Evolutionary conservation across 495 filamentous ascomycete genomes (phyloP).

Genomic region (Gamarada debralockiae): DNA sequence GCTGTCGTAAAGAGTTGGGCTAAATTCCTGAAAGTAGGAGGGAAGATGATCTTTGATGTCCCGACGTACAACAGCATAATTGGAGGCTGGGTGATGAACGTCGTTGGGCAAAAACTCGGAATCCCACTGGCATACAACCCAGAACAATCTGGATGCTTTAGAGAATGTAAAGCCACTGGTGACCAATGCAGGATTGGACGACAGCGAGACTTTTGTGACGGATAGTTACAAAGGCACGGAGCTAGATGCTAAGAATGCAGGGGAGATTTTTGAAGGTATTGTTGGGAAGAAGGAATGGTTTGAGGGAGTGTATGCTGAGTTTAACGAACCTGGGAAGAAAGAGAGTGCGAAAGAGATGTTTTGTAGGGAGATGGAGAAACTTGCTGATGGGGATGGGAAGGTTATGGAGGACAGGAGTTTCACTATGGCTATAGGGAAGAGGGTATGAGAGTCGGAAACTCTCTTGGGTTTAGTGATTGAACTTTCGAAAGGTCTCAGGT

Average conservation of each 20-base stretch:
- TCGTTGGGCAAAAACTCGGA: conserved; percentile 18
- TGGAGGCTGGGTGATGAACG: conserved; percentile 16
- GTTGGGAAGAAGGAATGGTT: not conserved
- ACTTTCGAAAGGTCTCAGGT: too few species aligned
- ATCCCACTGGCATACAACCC: conserved; percentile 14
- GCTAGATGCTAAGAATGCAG: not conserved
- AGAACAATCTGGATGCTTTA: conserved; percentile 1
- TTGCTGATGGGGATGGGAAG: conserved; percentile 6
- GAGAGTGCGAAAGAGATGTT: conserved; percentile 7
- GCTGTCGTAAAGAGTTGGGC: conserved; percentile 31
- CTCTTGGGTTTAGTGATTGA: too few species aligned
- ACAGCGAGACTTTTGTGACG: conserved; percentile 2
- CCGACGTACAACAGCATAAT: conserved; percentile 21
- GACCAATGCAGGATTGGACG: conserved; percentile 9
- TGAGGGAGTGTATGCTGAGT: not conserved
- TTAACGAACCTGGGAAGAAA: not conserved
- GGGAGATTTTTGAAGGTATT: conserved; percentile 6
- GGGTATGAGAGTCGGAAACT: not conserved
- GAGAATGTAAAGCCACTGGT: conserved; percentile 2
- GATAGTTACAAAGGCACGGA: conserved; percentile 4
- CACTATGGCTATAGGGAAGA: conserved; percentile 12
- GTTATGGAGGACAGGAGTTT: conserved; percentile 6
- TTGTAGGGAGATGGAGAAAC: not conserved
- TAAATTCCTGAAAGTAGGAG: conserved; percentile 31
- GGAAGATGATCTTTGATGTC: conserved; percentile 29